Conservation (phyloP, 495 filamentous ascomycete species). For the Tetracladium marchalianum region DNA sequence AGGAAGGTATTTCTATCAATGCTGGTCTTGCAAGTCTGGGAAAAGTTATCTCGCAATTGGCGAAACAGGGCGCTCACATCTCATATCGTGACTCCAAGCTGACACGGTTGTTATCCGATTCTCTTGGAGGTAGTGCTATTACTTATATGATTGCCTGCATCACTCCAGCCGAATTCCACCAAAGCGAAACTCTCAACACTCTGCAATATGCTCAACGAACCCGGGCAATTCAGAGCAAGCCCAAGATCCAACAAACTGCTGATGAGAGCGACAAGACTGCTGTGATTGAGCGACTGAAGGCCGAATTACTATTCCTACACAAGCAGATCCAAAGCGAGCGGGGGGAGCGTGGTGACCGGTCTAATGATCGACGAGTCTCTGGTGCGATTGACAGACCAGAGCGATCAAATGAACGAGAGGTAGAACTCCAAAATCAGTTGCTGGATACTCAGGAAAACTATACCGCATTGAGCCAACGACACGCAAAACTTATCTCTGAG, state of each 20-base stretch:
- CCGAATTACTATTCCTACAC: constrained; percentile 86
- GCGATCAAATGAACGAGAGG: constrained; percentile 74
- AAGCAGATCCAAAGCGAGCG: constrained; percentile 80
- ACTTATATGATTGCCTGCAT: constrained; percentile 99
- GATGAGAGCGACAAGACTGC: constrained; percentile 95
- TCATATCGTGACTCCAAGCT: constrained; percentile 97
- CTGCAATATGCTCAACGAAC: constrained; percentile 96
- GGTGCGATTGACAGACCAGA: constrained; percentile 62
- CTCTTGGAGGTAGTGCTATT: constrained; percentile 93
- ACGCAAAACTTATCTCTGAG: constrained; percentile 91
- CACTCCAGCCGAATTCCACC: constrained; percentile 90
- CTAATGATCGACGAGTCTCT: constrained; percentile 43
- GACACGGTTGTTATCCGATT: constrained; percentile 93
- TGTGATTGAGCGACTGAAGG: constrained; percentile 85
- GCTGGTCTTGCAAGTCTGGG: constrained; percentile 89
- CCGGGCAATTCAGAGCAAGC: constrained; percentile 94
- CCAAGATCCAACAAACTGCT: constrained; percentile 79
- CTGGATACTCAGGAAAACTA: constrained; percentile 94
- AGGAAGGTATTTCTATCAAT: constrained; percentile 98
- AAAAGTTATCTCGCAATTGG: constrained; percentile 97
- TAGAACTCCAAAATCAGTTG: constrained; percentile 88
- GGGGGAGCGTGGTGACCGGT: constrained; percentile 32
- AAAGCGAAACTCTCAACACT: constrained; percentile 96
- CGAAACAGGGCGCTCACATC: constrained; percentile 80
- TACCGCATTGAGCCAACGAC: constrained; percentile 75